phyloP scores from a whole-genome alignment of 1,284 basidiomycete genomes.

The Paramarasmius palmivorus region DNA sequence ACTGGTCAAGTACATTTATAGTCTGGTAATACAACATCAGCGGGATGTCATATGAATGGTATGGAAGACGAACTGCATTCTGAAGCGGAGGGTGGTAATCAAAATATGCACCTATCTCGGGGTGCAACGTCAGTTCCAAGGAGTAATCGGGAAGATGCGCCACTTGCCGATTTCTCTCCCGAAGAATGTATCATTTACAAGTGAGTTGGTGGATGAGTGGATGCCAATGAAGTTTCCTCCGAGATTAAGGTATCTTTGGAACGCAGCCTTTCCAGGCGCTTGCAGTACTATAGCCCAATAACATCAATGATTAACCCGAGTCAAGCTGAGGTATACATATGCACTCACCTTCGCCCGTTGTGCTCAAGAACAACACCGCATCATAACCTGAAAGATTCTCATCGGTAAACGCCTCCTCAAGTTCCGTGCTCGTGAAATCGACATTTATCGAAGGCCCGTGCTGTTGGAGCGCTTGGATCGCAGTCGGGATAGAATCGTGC shows the following conservation, averaged over 20 bases:
- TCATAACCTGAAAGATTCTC: constrained; percentile 59
- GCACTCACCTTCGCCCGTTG: constrained; percentile 62
- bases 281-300: constrained; percentile 48
- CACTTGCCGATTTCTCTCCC: constrained; percentile 45
- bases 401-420: constrained; percentile 58
- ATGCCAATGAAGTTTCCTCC: constrained; percentile 52
- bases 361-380: constrained; percentile 70
- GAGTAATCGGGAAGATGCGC: not conserved
- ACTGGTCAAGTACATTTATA: constrained; percentile 58
- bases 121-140: not conserved
- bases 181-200: constrained; percentile 50
- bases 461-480: constrained; percentile 42
- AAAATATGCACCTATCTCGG: constrained; percentile 45
- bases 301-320: not conserved
- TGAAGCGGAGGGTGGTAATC: constrained; percentile 61
- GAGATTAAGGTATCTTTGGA: constrained; percentile 59
- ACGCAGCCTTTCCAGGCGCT: constrained; percentile 49
- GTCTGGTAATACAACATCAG: constrained; percentile 41
- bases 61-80: constrained; percentile 34
- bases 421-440: constrained; percentile 68
- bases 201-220: constrained; percentile 51
- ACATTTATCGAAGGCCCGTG: constrained; percentile 43
- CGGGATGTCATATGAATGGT: too few relatives aligned
- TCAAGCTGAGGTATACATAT: not conserved
- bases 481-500: constrained; percentile 79